phyloP scores from a whole-genome alignment of 306 rosid species.

The Ormosia emarginata region DNA sequence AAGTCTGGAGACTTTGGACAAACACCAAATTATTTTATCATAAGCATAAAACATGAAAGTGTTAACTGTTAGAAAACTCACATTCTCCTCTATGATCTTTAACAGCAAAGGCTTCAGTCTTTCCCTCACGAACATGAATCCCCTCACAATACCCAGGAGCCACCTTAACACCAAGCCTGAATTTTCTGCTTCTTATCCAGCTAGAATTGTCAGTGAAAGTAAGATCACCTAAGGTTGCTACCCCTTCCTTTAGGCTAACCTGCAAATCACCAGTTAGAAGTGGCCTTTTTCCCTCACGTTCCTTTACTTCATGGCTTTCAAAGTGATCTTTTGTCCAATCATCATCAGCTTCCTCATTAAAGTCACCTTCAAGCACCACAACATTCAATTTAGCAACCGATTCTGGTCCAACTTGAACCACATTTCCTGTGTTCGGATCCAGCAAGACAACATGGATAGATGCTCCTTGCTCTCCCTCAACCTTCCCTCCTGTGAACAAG shows the following conservation, averaged over 20 bases:
- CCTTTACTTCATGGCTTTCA: slow-evolving; percentile 69
- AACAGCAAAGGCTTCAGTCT: slow-evolving; percentile 79
- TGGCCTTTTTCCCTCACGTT: slow-evolving; percentile 86
- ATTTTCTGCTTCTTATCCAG: slow-evolving; percentile 86
- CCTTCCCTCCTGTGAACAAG: slow-evolving; percentile 83
- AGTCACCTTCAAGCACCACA: slow-evolving; percentile 87
- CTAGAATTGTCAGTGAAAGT: slow-evolving; percentile 91
- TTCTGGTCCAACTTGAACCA: slow-evolving; percentile 63
- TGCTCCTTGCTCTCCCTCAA: slow-evolving; percentile 86
- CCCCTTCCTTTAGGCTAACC: slow-evolving; percentile 72
- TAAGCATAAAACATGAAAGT: neutral
- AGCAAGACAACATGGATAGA: slow-evolving; percentile 57
- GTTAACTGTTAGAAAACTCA: slow-evolving; percentile 38
- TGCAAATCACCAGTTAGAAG: slow-evolving; percentile 76
- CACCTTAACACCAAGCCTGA: slow-evolving; percentile 78
- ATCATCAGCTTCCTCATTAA: slow-evolving; percentile 59
- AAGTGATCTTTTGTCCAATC: slow-evolving; percentile 65
- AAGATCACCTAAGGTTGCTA: slow-evolving; percentile 77
- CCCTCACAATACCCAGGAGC: slow-evolving; percentile 60
- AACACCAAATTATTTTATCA: neutral
- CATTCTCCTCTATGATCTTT: slow-evolving; percentile 97
- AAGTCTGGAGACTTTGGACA: neutral
- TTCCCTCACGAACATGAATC: slow-evolving; percentile 69
- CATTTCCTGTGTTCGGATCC: slow-evolving; percentile 51
- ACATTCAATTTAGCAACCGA: slow-evolving; percentile 62